Base-by-base conservation (phyloP, 2,329 filamentous ascomycete species). In the Colletotrichum tofieldiae region DNA sequence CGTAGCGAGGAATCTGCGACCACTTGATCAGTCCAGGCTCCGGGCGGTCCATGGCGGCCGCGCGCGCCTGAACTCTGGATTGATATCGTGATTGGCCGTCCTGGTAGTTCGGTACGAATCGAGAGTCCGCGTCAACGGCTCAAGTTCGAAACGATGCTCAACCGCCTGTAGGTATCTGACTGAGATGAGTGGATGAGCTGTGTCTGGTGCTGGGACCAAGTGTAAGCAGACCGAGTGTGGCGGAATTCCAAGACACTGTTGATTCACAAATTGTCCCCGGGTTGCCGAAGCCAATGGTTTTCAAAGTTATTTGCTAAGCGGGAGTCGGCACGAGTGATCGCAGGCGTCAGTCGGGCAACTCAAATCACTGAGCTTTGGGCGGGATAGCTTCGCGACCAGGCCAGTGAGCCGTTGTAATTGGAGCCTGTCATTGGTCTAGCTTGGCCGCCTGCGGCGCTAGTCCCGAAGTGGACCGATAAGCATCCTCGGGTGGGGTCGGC, bases 21-120 rank as follows among this genome's bases (percentile, higher is more conserved):
- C 91, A 93, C 77, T 90, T 90, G 77, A 92, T 87, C 69, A 93
- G 85, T 35, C 91, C 91, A 14, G 88, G 87, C 75, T 91, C 89
- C 2, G 88, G 88, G 58, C 89, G 86, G 75, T 91, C 89, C 87
- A 90, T 88, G 66, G 75, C 81, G 55, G 76, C 70, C 65, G 47
- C 70, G 32, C 59, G 66, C 60, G 59, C 65, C 70, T 60, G 54
- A 55, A 59, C 26, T 55, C 39, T 35, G 26, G 69, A 37, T 12
- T 12, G 12, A 9, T 60, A 69, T 74, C 49, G 73, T 11, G 43
- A 18, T 29, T 55, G n/a, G 7, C 2, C 14, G 26, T 16, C 32
- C 9, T 18, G 2, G n/a, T 20, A 14, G n/a, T 37, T 26, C 14
- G 20, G 47, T 7, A 20, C 16, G 3, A 8, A n/a, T 8, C 60